These are phyloP conservation scores for Auriscalpium vulgare DNA, from an alignment of 768 basidiomycete genomes.

Conservation along the genomic window DNA sequence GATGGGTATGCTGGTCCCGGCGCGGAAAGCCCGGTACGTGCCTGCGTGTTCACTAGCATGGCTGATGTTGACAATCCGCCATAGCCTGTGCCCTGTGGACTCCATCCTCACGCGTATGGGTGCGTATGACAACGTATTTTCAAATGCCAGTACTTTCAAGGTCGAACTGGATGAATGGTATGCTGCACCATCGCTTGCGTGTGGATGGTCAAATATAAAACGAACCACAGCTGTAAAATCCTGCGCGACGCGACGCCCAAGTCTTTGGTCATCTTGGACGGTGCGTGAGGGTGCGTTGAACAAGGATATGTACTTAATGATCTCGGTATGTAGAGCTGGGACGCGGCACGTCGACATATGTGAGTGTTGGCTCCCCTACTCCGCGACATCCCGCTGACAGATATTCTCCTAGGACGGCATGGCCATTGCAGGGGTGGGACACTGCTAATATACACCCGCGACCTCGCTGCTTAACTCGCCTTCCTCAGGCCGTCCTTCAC, in stretches of 20 bases:
- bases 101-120: constrained; percentile 96
- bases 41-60: neutral
- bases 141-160: constrained; percentile 92
- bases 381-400: constrained; percentile 3
- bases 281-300: constrained; percentile 33
- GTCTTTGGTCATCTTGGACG: constrained; percentile 91
- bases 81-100: constrained; percentile 81
- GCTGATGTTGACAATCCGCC: neutral
- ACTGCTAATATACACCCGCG: neutral
- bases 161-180: constrained; percentile 98
- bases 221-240: constrained; percentile 69
- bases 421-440: constrained; percentile 84
- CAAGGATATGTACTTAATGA: neutral
- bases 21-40: constrained; percentile 61
- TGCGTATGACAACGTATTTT: constrained; percentile 96
- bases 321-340: constrained; percentile 63
- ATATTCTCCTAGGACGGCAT: constrained; percentile 72
- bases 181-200: neutral
- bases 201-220: neutral
- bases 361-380: constrained; percentile 27
- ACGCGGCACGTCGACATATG: constrained; percentile 91
- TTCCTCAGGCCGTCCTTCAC: constrained; percentile 75
- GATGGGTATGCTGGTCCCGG: constrained; percentile 93
- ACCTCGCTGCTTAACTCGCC: neutral
- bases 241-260: constrained; percentile 88